Conservation (phyloP, 306 rosid species). For the Trifolium subterraneum region DNA sequence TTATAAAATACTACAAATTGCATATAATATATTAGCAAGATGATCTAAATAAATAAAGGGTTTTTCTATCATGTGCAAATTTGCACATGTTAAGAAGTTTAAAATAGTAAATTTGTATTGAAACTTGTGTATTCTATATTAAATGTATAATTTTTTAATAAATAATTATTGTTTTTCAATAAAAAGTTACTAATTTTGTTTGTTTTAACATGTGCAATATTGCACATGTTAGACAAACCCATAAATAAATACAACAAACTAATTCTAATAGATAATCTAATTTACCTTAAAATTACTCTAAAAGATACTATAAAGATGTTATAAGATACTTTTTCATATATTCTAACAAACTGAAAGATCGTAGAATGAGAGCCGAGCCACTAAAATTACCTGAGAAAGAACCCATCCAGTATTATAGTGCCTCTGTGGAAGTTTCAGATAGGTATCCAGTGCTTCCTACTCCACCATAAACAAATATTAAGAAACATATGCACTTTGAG, state of each 20-base stretch:
- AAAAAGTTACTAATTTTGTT: too few relatives aligned
- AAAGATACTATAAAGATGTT: neutral
- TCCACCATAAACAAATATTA: slow-evolving; percentile 41
- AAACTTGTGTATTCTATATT: too few relatives aligned
- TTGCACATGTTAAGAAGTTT: too few relatives aligned
- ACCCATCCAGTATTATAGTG: slow-evolving; percentile 97
- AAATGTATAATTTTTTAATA: too few relatives aligned
- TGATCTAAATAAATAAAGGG: neutral
- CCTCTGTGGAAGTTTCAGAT: slow-evolving; percentile 80
- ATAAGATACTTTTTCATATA: neutral
- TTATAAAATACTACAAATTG: neutral
- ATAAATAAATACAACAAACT: neutral
- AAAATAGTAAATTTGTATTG: too few relatives aligned
- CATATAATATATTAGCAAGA: neutral
- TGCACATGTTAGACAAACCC: too few relatives aligned
- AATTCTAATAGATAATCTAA: neutral
- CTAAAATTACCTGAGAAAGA: slow-evolving; percentile 83
- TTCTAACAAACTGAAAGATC: slow-evolving; percentile 8
- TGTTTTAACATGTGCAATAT: too few relatives aligned
- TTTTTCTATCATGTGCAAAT: too few relatives aligned
- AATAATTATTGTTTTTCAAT: too few relatives aligned
- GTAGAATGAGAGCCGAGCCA: slow-evolving; percentile 13
- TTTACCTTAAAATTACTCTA: neutral
- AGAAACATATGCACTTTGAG: slow-evolving; percentile 33
- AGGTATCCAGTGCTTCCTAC: slow-evolving; percentile 91